Evolutionary conservation across 768 basidiomycete genomes (phyloP).

Genomic region (Hortiboletus campestris): DNA sequence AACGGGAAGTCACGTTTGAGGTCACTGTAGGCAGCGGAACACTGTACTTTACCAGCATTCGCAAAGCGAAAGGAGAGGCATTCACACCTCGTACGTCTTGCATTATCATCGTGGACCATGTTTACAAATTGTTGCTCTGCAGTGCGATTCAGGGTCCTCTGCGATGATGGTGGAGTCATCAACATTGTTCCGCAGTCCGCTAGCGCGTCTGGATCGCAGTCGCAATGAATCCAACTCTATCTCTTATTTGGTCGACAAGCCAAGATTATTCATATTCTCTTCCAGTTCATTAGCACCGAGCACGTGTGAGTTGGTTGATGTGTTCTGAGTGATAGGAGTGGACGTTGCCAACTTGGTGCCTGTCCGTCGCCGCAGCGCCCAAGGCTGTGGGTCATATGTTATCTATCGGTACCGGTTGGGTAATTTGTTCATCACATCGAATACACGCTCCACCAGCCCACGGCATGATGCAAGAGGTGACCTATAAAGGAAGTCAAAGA

Average conservation of each 20-base stretch:
- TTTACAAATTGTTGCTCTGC: neutral
- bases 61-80: conserved; percentile 67
- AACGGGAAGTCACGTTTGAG: neutral
- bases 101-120: neutral
- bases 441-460: neutral
- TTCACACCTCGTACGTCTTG: conserved; percentile 57
- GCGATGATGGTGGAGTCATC: conserved; percentile 55
- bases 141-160: conserved; percentile 70
- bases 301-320: neutral
- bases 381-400: neutral
- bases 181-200: conserved; percentile 23
- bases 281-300: neutral
- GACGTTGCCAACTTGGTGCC: neutral
- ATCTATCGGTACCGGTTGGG: no score
- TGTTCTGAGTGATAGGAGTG: neutral
- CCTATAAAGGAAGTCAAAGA: conserved; percentile 1
- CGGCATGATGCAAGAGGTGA: conserved; percentile 2
- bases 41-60: conserved; percentile 80
- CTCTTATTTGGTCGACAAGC: neutral
- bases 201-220: neutral
- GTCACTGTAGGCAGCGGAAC: conserved; percentile 59
- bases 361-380: neutral
- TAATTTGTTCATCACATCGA: neutral
- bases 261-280: neutral
- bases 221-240: neutral